phyloP scores from a whole-genome alignment of 1,139 yeast genomes.

The Taphrina deformans region DNA sequence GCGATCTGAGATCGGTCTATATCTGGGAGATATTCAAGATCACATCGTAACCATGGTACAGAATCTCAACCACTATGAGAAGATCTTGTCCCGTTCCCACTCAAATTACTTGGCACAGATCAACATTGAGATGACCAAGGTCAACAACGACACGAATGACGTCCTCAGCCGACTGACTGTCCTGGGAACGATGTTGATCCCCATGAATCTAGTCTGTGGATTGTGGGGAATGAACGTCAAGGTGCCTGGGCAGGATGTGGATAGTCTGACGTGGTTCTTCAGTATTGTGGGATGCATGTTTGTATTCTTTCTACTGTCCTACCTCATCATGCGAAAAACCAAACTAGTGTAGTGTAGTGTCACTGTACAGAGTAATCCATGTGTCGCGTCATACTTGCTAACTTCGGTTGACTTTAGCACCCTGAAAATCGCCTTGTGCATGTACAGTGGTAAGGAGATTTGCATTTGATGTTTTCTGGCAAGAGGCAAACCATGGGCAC shows the following conservation, averaged over 20 bases:
- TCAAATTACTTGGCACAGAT: constrained; percentile 94
- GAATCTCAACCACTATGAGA: constrained; percentile 88
- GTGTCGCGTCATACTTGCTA: not conserved
- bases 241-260: constrained; percentile 84
- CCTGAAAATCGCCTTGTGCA: no score
- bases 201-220: constrained; percentile 92
- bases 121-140: constrained; percentile 94
- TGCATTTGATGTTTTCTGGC: no score
- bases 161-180: constrained; percentile 91
- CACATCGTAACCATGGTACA: constrained; percentile 51
- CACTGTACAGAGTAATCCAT: not conserved
- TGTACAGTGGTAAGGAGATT: no score
- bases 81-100: constrained; percentile 86
- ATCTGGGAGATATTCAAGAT: constrained; percentile 91
- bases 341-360: not conserved
- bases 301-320: constrained; percentile 19
- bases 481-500: no score
- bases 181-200: constrained; percentile 89
- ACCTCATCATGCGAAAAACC: constrained; percentile 16
- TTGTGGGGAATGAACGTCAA: constrained; percentile 98
- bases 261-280: constrained; percentile 76
- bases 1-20: constrained; percentile 78
- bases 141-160: constrained; percentile 95
- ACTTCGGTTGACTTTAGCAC: no score
- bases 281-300: constrained; percentile 35